phyloP scores from a whole-genome alignment of 148 eudicot genomes.

The Chenopodium album region DNA sequence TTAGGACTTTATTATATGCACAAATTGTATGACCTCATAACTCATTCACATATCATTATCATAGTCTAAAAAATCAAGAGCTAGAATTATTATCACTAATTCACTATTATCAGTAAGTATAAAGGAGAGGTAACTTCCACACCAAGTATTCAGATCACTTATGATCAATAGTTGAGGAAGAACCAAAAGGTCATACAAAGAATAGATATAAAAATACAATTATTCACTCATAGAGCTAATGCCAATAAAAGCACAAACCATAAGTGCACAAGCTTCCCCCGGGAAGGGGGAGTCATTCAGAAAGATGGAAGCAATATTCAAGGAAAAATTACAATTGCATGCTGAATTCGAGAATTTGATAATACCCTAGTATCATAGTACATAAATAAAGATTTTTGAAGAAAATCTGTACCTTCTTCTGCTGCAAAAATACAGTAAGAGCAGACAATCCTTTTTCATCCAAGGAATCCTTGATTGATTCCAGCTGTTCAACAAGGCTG shows the following conservation, averaged over 20 bases:
- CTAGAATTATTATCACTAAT: no score
- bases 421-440: slow-evolving; percentile 62
- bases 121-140: not conserved
- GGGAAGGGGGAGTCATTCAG: not conserved
- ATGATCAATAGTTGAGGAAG: not conserved
- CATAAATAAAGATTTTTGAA: not conserved
- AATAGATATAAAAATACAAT: not conserved
- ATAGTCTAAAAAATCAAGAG: not conserved
- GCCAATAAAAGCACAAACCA: not conserved
- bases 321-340: not conserved
- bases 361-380: not conserved
- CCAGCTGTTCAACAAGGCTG: slow-evolving; percentile 94
- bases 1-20: not conserved
- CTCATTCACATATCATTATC: not conserved
- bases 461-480: slow-evolving; percentile 71
- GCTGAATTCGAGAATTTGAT: not conserved
- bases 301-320: not conserved
- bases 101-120: not conserved
- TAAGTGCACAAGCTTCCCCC: not conserved
- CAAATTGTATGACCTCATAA: not conserved
- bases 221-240: not conserved
- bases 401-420: slow-evolving; percentile 59
- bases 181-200: no score
- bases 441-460: slow-evolving; percentile 52
- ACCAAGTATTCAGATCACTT: not conserved